phyloP scores from a whole-genome alignment of 164 flowering plant genomes.

The Tetrastigma voinierianum region DNA sequence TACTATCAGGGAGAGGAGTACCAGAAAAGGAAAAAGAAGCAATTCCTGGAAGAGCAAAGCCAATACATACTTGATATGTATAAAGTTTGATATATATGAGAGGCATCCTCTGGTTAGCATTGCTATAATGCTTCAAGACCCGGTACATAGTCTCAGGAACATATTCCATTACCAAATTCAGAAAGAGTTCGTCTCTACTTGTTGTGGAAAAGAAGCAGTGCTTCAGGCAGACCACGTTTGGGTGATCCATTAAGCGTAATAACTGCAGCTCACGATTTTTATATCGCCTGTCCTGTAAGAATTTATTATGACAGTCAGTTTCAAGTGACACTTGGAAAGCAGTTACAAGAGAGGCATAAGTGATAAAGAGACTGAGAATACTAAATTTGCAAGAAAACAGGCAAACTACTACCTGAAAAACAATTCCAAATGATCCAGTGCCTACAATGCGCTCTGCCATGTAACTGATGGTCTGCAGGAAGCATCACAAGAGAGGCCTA shows the following conservation, averaged over 20 bases:
- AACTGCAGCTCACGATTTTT: conserved; percentile 92
- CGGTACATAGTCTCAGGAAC: conserved; percentile 86
- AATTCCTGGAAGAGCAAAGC: neutral
- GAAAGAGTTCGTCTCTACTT: conserved; percentile 79
- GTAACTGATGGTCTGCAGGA: conserved; percentile 84
- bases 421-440: conserved; percentile 92
- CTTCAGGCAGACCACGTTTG: conserved; percentile 82
- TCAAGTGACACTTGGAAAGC: conserved; percentile 67
- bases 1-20: neutral
- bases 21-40: neutral
- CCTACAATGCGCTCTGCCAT: conserved; percentile 99
- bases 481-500: conserved; percentile 15
- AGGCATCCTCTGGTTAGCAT: conserved; percentile 86
- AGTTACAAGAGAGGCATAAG: neutral
- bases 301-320: conserved; percentile 90
- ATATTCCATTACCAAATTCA: conserved; percentile 94
- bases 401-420: conserved; percentile 64
- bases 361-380: neutral
- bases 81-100: conserved; percentile 89
- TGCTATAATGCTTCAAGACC: conserved; percentile 77
- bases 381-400: neutral
- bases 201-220: conserved; percentile 97
- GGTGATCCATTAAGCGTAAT: conserved; percentile 94
- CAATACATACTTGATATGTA: conserved; percentile 58
- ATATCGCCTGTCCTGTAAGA: conserved; percentile 88